Percentiles rank a stretch among this genome's conserved stretches.
Conservation (phyloP, 495 filamentous ascomycete genomes). For the Hypoxylon perforatum region DNA sequence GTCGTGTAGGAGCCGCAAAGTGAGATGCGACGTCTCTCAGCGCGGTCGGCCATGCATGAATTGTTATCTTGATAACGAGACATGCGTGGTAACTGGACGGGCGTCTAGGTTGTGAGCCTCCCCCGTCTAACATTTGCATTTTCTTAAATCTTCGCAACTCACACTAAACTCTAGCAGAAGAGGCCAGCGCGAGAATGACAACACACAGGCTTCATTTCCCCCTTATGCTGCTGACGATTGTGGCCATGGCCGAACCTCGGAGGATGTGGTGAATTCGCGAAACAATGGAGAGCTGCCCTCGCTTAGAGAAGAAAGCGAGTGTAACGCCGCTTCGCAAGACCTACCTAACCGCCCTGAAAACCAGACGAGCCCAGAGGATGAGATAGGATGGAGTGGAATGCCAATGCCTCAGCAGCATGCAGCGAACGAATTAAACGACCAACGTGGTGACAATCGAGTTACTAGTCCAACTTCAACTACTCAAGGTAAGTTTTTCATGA, state of each 20-base stretch:
- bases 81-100: conserved; percentile 53
- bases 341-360: conserved; percentile 21
- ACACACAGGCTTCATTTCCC: conserved; percentile 36
- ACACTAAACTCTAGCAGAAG: conserved; percentile 40
- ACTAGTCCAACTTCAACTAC: conserved; percentile 21
- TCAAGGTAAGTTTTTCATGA: conserved; percentile 25
- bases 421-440: conserved; percentile 14
- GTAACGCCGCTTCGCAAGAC: conserved; percentile 20
- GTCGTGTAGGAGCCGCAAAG: conserved; percentile 63
- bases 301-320: conserved; percentile 24
- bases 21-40: conserved; percentile 63
- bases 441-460: conserved; percentile 13
- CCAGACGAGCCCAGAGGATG: conserved; percentile 12
- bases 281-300: conserved; percentile 29
- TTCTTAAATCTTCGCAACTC: conserved; percentile 30
- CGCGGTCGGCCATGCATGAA: conserved; percentile 62
- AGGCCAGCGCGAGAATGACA: conserved; percentile 38
- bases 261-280: conserved; percentile 41
- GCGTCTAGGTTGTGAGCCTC: conserved; percentile 52
- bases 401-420: conserved; percentile 2
- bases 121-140: conserved; percentile 16
- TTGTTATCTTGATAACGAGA: conserved; percentile 54
- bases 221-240: conserved; percentile 35
- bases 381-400: conserved; percentile 19
- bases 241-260: conserved; percentile 32